Conservation (phyloP, 75 land plant species). For the Cupressus sempervirens region DNA sequence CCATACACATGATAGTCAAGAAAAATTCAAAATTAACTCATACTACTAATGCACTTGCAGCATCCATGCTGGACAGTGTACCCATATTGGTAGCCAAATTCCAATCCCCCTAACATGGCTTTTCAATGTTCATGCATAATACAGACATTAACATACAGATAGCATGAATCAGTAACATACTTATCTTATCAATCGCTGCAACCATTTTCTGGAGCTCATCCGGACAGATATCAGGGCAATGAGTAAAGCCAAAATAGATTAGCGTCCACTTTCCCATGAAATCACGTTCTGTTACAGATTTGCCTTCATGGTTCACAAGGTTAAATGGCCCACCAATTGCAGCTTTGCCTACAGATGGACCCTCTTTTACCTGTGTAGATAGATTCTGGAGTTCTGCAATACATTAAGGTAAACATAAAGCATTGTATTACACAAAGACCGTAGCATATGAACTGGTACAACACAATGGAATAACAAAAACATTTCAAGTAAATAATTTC, state of each 20-base stretch:
- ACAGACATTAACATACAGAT: neutral
- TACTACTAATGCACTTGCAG: neutral
- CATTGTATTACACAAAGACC: neutral
- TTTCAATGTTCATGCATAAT: neutral
- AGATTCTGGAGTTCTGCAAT: slow-evolving; percentile 48
- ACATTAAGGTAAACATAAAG: neutral
- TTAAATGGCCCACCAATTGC: slow-evolving; percentile 97
- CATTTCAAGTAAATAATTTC: neutral
- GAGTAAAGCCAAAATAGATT: slow-evolving; percentile 95
- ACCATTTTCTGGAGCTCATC: slow-evolving; percentile 88
- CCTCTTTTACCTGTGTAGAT: slow-evolving; percentile 48
- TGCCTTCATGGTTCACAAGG: slow-evolving; percentile 83
- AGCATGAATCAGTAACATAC: slow-evolving; percentile 33
- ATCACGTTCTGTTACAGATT: slow-evolving; percentile 72
- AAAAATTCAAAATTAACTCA: no score
- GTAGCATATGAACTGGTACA: neutral
- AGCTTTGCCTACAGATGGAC: slow-evolving; percentile 89
- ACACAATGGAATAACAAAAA: no score
- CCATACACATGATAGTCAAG: no score
- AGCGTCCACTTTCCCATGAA: slow-evolving; percentile 91
- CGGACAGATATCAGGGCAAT: slow-evolving; percentile 98
- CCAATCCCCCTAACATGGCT: neutral
- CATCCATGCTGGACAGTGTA: neutral
- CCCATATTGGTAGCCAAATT: neutral
- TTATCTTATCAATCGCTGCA: slow-evolving; percentile 77